Conservation (phyloP, 2,329 filamentous ascomycete species). For the Exophiala bonariae region DNA sequence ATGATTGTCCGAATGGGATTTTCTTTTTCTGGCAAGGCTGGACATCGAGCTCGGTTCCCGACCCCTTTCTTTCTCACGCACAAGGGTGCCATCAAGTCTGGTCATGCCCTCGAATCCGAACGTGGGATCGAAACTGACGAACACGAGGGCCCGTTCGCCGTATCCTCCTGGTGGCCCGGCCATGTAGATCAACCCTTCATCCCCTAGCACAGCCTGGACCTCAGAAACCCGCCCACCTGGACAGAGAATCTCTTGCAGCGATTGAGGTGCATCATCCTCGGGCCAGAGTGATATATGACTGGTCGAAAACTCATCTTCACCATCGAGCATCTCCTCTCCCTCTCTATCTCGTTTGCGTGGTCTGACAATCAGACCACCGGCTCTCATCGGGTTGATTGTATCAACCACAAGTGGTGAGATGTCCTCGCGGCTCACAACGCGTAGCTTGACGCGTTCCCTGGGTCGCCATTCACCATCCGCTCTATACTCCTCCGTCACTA, state of each 20-base stretch:
- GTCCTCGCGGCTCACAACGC: slow-evolving; percentile 44
- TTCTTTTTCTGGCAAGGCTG: not conserved
- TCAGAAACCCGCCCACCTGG: slow-evolving; percentile 35
- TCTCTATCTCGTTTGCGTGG: slow-evolving; percentile 30
- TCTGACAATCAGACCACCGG: slow-evolving; percentile 30
- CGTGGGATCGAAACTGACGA: slow-evolving; percentile 42
- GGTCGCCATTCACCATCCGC: slow-evolving; percentile 31
- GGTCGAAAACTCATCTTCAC: slow-evolving; percentile 41
- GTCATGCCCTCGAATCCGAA: slow-evolving; percentile 33
- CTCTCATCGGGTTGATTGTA: slow-evolving; percentile 25
- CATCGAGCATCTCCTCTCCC: slow-evolving; percentile 32
- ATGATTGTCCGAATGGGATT: not conserved
- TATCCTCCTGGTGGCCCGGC: slow-evolving; percentile 29
- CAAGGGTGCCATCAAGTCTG: slow-evolving; percentile 14
- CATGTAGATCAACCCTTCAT: slow-evolving; percentile 43
- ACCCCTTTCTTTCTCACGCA: slow-evolving; percentile 2
- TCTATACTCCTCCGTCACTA: slow-evolving; percentile 41
- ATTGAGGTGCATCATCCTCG: slow-evolving; percentile 37
- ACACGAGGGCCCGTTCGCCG: slow-evolving; percentile 35
- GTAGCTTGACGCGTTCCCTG: slow-evolving; percentile 41
- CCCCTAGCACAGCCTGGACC: slow-evolving; percentile 38
- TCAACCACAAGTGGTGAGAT: slow-evolving; percentile 39
- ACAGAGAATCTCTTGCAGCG: slow-evolving; percentile 40
- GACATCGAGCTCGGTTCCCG: too few species aligned
- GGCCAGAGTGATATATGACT: slow-evolving; percentile 45